Conservation (phyloP, 2,329 filamentous ascomycete genomes). For the Fusarium citri region DNA sequence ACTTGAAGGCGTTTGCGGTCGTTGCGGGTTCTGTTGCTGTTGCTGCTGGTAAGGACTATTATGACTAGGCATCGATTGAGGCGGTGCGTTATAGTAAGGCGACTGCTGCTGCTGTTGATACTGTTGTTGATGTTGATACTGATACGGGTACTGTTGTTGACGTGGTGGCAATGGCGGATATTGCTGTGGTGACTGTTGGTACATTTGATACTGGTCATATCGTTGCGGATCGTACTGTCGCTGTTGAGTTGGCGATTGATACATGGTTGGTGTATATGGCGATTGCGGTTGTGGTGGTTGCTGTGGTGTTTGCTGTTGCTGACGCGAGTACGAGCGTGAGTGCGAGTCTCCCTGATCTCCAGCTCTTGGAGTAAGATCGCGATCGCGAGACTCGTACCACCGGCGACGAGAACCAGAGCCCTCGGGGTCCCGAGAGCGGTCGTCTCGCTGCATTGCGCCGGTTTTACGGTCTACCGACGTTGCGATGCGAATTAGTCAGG, state of each 20-base stretch:
- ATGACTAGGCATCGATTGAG: conserved; percentile 35
- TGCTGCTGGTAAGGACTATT: conserved; percentile 31
- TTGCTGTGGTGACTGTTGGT: conserved; percentile 37
- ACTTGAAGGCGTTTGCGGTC: conserved; percentile 51
- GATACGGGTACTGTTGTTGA: conserved; percentile 26
- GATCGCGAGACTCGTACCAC: conserved; percentile 52
- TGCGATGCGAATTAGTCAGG: conserved; percentile 39
- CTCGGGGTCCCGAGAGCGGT: conserved; percentile 67
- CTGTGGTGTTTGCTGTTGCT: conserved; percentile 37
- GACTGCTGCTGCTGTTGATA: conserved; percentile 31
- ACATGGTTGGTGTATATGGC: conserved; percentile 11
- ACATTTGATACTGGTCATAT: conserved; percentile 39
- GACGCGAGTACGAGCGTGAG: conserved; percentile 25
- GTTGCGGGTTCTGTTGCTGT: conserved; percentile 35
- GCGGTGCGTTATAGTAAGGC: conserved; percentile 34
- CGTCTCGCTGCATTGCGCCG: conserved; percentile 64
- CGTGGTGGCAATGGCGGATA: conserved; percentile 31
- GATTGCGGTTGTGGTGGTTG: conserved; percentile 29
- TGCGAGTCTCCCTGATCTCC: conserved; percentile 44
- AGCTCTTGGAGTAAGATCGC: conserved; percentile 42
- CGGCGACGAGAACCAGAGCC: conserved; percentile 65
- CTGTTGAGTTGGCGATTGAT: conserved; percentile 31
- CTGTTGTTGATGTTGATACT: conserved; percentile 22
- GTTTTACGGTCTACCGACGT: conserved; percentile 40
- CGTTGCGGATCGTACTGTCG: conserved; percentile 32